Evolutionary conservation across 768 basidiomycete species (phyloP).

Genomic region (Lactarius indigo): DNA sequence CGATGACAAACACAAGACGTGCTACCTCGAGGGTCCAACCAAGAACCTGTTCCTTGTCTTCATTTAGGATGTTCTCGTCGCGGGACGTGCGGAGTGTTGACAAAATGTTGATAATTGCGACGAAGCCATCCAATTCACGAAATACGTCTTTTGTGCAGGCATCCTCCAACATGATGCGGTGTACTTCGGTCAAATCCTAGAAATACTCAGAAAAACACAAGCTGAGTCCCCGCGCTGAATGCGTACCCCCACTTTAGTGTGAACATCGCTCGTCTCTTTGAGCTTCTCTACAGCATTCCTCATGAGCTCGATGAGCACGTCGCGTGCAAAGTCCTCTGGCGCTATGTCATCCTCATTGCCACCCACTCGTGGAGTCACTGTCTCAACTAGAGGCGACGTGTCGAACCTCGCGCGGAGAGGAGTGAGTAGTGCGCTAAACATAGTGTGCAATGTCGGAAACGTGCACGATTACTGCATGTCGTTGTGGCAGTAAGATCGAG

Average conservation of each 20-base stretch:
- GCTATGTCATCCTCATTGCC: conserved; percentile 38
- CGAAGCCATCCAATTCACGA: conserved; percentile 77
- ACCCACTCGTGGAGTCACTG: conserved; percentile 7
- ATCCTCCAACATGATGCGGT: conserved; percentile 64
- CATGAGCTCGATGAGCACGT: conserved; percentile 70
- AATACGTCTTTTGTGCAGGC: conserved; percentile 68
- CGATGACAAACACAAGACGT: conserved; percentile 58
- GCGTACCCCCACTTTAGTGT: conserved; percentile 52
- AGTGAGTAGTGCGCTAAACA: conserved; percentile 36
- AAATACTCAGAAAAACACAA: conserved; percentile 1
- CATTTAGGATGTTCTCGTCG: conserved; percentile 34
- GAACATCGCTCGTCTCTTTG: conserved; percentile 50
- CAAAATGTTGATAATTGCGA: conserved; percentile 68
- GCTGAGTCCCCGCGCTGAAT: background rate
- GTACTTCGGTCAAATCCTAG: conserved; percentile 64
- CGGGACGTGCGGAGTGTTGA: conserved; percentile 48
- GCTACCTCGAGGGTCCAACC: conserved; percentile 48
- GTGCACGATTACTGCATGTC: conserved; percentile 14
- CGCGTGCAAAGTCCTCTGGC: conserved; percentile 71
- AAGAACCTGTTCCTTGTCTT: conserved; percentile 39
- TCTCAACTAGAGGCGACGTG: conserved; percentile 18
- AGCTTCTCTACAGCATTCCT: conserved; percentile 64
- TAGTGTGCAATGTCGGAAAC: conserved; percentile 12
- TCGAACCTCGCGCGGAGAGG: conserved; percentile 36
- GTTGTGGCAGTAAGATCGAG: background rate